Base-by-base conservation (phyloP, 371 early-diverging fungal species). In the Apophysomyces ossiformis region DNA sequence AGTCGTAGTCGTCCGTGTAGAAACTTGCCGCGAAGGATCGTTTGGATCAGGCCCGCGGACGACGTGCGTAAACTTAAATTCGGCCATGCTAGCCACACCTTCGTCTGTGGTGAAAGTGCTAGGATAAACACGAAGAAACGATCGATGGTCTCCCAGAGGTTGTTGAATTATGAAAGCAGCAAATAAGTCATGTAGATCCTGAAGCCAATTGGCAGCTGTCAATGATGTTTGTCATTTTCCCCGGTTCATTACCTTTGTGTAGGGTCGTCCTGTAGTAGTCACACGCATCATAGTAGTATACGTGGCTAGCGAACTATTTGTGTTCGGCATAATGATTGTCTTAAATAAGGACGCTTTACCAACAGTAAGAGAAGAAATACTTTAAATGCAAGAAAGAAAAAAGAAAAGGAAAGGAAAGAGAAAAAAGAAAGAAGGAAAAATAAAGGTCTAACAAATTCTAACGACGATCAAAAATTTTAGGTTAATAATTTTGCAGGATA, bases 91-190 rank as follows among this genome's bases (percentile, higher is more conserved):
- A 37, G 73, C 64, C 1, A 84, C 78, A 12, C 86, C 88, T 65
- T 83, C 87, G 50, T 88, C 88, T 8, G 87, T 85, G 0, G 83
- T 85, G 57, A 86, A 85, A 13, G 82, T 84, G 44, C 73, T 76
- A 5, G 84, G 78, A 61, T 88, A 86, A n/a, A 65, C 79, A 35
- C 78, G 78, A 70, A 85, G 85, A 44, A 84, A 57, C 2, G 78
- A 75, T 26, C 87, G 81, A 61, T 82, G 87, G 38, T 76, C 71
- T 1, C 65, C 61, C 6, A 82, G 57, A 8, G 71, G 77, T n/a
- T 69, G 61, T 57, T 82, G 82, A 18, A 76, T 82, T 15, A 77
- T 58, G 4, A 83, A 69, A 13, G 80, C 80, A 5, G 78, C 65
- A 68, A 77, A 83, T 32, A 83, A 72, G 62, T 83, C 83, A 58